These are phyloP conservation scores for Cicer cuneatum DNA, from an alignment of 306 rosid genomes.

Conservation along the genomic window DNA sequence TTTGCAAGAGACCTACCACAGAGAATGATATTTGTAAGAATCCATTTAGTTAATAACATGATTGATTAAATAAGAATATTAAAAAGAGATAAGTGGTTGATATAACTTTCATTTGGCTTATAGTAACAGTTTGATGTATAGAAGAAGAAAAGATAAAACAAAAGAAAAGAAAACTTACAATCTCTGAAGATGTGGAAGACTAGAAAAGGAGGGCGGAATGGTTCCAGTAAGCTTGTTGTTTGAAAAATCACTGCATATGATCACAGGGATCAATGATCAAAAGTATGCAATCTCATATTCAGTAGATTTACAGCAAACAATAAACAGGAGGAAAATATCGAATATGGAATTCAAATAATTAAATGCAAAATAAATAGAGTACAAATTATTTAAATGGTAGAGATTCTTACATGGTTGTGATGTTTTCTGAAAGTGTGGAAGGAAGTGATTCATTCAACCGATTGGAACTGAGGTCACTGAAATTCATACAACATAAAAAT, in stretches of 20 bases:
- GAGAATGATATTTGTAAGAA: constrained; percentile 37
- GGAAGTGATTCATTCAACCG: constrained; percentile 80
- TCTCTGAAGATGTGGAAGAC: constrained; percentile 68
- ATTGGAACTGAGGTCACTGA: constrained; percentile 87
- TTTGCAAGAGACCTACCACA: constrained; percentile 83
- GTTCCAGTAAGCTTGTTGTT: constrained; percentile 73
- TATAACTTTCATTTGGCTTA: constrained; percentile 20
- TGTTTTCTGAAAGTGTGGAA: constrained; percentile 58
- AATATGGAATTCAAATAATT: constrained; percentile 30
- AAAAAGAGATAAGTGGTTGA: background rate
- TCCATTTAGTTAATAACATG: constrained; percentile 12
- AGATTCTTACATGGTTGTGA: constrained; percentile 86
- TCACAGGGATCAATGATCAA: constrained; percentile 24
- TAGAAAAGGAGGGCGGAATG: constrained; percentile 68
- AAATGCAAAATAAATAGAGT: constrained; percentile 17
- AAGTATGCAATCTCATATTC: constrained; percentile 8
- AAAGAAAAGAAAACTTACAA: constrained; percentile 61
- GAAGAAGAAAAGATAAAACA: constrained; percentile 15
- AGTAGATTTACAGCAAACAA: background rate
- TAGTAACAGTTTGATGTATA: constrained; percentile 5
- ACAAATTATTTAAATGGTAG: constrained; percentile 38
- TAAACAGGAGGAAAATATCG: constrained; percentile 5
- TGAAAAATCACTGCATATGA: constrained; percentile 69
- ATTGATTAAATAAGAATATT: constrained; percentile 33
- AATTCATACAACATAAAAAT: constrained; percentile 46